Percentiles rank a stretch among this genome's conserved stretches.
Evolutionary conservation across 495 filamentous ascomycete genomes (phyloP).

Genomic region (Annulohypoxylon nitens): DNA sequence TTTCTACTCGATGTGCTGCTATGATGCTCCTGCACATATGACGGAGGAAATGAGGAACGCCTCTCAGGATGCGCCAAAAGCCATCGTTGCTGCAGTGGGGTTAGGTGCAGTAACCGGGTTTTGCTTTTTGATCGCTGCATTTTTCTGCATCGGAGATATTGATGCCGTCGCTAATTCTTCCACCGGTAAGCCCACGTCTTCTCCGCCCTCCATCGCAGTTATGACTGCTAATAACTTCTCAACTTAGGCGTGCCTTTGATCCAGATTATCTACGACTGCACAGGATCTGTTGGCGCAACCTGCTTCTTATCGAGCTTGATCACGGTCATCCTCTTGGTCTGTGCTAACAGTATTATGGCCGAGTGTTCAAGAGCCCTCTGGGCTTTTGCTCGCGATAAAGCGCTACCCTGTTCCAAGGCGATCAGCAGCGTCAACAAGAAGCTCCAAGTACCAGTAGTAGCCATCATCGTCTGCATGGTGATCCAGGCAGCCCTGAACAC

Average conservation of each 20-base stretch:
- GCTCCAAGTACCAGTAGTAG: background rate
- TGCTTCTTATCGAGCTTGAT: background rate
- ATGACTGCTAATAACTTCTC: background rate
- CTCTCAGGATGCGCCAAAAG: background rate
- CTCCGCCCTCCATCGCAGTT: background rate
- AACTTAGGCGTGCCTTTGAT: background rate
- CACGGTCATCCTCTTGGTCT: background rate
- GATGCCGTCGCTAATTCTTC: background rate
- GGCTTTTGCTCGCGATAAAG: background rate
- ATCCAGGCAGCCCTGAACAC: background rate
- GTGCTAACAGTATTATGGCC: background rate
- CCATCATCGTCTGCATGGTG: background rate
- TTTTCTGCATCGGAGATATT: background rate
- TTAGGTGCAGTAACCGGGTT: background rate
- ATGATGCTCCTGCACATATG: background rate
- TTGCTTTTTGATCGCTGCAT: background rate
- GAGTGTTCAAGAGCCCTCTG: background rate
- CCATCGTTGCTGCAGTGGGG: background rate
- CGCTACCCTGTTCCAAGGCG: background rate
- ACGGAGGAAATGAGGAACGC: background rate
- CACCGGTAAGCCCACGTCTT: background rate
- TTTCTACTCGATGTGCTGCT: background rate
- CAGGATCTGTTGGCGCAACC: background rate
- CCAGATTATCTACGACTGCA: background rate
- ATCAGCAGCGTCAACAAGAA: constrained; percentile 1